Conservation (phyloP, 768 basidiomycete genomes). For the Phaeotremella skinneri region DNA sequence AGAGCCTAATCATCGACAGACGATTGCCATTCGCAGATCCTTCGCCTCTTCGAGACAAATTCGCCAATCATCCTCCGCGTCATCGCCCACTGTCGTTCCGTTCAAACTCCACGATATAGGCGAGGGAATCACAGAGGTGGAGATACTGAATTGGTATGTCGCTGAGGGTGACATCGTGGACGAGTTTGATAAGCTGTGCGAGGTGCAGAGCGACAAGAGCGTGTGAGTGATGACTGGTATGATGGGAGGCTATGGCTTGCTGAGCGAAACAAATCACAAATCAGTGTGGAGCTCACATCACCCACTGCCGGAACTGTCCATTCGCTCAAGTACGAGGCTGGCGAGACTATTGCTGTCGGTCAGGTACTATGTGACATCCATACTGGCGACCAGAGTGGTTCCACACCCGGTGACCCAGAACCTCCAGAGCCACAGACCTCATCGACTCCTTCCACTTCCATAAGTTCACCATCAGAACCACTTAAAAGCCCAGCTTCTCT, state of each 20-base stretch:
- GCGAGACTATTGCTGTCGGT: slow-evolving; percentile 38
- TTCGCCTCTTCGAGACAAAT: not conserved
- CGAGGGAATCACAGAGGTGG: slow-evolving; percentile 48
- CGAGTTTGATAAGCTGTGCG: slow-evolving; percentile 44
- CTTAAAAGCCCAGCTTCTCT: not conserved
- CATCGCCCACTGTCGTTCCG: slow-evolving; percentile 16
- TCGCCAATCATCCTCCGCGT: not conserved
- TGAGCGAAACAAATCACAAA: too few species aligned
- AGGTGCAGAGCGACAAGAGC: slow-evolving; percentile 48
- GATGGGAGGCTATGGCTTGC: too few species aligned
- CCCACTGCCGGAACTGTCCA: slow-evolving; percentile 31
- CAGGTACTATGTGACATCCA: slow-evolving; percentile 40
- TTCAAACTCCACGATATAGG: slow-evolving; percentile 49
- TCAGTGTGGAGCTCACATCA: slow-evolving; percentile 42
- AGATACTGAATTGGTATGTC: slow-evolving; percentile 43
- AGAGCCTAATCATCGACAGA: too few species aligned
- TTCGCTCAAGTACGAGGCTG: slow-evolving; percentile 20
- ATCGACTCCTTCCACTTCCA: too few species aligned
- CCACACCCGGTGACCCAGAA: too few species aligned
- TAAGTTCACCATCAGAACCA: too few species aligned
- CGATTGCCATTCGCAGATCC: too few species aligned
- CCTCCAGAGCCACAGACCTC: too few species aligned
- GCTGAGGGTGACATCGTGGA: slow-evolving; percentile 34
- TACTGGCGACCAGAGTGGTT: slow-evolving; percentile 19
- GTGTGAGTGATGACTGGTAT: slow-evolving; percentile 30